Base-by-base conservation (phyloP, 2,329 filamentous ascomycete species). In the Curvularia sp. region DNA sequence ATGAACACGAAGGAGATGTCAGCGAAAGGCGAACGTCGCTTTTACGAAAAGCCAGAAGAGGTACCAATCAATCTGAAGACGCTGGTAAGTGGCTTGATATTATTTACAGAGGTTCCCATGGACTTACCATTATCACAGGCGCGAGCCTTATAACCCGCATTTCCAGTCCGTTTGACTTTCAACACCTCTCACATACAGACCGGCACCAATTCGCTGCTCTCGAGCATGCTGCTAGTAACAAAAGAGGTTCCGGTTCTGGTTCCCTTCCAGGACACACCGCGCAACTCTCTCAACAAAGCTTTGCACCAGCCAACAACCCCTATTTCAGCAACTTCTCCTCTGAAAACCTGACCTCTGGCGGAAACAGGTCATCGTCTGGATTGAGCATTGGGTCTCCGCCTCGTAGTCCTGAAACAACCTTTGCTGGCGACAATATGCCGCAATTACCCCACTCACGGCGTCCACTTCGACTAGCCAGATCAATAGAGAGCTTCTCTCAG, bases 141-240 rank as follows among this genome's bases (percentile, higher is more conserved):
- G 55, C 63, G 10, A 50, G 63, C 13, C 64, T 74, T 18, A 76
- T 72, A 51, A 63, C 69, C 48, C 71, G 69, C 56, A 88, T 88
- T 51, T 89, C 86, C 0, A 81, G 82, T 55, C 86, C 86, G 1
- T 89, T 86, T 72, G 84, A 87, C 65, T 89, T 89, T 68, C 85
- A 88, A 61, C 86, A 88, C 67, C 74, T 89, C 51, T 85, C 84
- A 34, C 86, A 88, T 68, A 86, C 85, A 27, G 81, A 82, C 55
- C 81, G 82, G 23, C 74, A 81, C 23, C 82, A 87, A 55, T 80
- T 87, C 55, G 79, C 82, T 30, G 77, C 78, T 3, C 74, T 87
- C 19, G 81, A 85, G 38, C 80, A 79, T 32, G 78, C 82, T 12
- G 80, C 81, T 52, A 79, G 83, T 54, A 55, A 60, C 15, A 59